Evolutionary conservation across 2,329 filamentous ascomycete species (phyloP), one percentile per base, ranked within the genome.

Genomic region (Paracamarosporium sp.): DNA sequence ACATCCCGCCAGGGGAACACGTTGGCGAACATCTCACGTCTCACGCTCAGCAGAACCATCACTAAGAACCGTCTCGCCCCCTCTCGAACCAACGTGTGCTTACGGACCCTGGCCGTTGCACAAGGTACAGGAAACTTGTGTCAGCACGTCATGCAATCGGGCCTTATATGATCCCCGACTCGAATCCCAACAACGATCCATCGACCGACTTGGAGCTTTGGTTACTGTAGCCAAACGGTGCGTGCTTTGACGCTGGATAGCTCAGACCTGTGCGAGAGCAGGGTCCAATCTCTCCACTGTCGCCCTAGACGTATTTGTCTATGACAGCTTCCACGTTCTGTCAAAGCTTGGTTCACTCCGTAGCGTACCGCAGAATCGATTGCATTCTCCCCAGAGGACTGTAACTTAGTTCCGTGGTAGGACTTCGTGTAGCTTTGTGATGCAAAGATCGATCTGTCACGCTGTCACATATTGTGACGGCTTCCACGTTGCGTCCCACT

Each of bases 101-200:
- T 36, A 36, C 46, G 20, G 46, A n/a, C 13, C 5, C 22, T 25
- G 25, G 17, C 31, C 24, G 31, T 27, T 20, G 45, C 25, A 35
- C n/a, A 2, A 22, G 33, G 31, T 31, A 50, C 24, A 17, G 17
- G 17, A 38, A 50, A 38, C 2, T 11, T 50, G 46, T 50, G 46
- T 38, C 46, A 50, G 31, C 50, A 20, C 47, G 33, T 40, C 47
- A 41, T 41, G 36, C 36, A 33, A 12, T 52, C 50, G 36, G 36
- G 35, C 36, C 36, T 43, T 52, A 15, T 24, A 22, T 44, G n/a
- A 27, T 5, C 30, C 31, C 46, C 44, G 27, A 50, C 31, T 28
- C 33, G 22, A 43, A 9, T 12, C 11, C 22, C 40, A n/a, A 17
- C 35, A 38, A 25, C 22, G 12, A 15, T 43, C 22, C 11, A 43